Conservation (phyloP, 257 asterid genomes). For the Pogostemon cablin region DNA sequence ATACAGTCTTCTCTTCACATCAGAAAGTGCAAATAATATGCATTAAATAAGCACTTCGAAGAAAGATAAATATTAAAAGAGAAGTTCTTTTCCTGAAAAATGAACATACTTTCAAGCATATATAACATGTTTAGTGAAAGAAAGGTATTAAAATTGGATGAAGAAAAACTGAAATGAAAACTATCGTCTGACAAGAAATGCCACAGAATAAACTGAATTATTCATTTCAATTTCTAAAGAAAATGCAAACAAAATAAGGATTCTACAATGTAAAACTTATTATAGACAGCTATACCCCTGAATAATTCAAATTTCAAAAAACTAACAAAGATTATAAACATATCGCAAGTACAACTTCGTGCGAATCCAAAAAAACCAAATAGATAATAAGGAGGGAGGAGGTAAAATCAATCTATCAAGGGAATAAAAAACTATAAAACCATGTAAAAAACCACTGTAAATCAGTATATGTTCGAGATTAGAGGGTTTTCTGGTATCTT, state of each 20-base stretch:
- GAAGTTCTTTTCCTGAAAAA: background rate
- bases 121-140: background rate
- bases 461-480: constrained; percentile 3
- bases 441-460: background rate
- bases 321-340: background rate
- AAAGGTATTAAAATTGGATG: background rate
- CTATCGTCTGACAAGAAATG: background rate
- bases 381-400: background rate
- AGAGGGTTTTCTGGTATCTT: constrained; percentile 3
- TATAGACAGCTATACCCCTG: background rate
- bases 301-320: background rate
- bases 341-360: background rate
- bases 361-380: background rate
- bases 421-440: background rate
- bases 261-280: too few species aligned
- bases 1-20: background rate
- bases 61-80: background rate
- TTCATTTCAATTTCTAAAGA: constrained; percentile 9
- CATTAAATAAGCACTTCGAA: background rate
- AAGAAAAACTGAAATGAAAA: too few species aligned
- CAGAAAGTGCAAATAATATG: background rate
- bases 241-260: background rate
- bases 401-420: background rate
- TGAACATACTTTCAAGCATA: background rate
- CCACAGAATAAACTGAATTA: background rate